Evolutionary conservation across 169 alveolate species (phyloP), one percentile per base, ranked within the genome.

Genomic region (Babesia ovis): DNA sequence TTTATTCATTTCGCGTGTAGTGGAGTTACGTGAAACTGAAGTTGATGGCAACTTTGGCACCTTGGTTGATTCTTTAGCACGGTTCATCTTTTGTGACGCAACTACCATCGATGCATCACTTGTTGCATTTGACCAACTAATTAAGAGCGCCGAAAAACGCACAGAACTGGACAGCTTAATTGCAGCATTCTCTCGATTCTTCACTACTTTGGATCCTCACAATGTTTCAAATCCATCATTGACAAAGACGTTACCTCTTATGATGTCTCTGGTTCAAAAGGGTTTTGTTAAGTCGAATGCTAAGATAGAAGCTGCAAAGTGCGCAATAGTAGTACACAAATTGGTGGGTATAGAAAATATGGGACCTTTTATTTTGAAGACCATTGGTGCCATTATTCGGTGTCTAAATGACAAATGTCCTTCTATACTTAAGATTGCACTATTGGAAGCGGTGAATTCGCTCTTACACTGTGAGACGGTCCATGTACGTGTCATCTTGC

Each of bases 301-400:
- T 2, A 69, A 69, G 80, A 23, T 46, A 20, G 80, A 69, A 22
- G 59, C 62, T 6, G 70, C 70, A 6, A 54, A 42, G 57, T 69
- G 71, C 31, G 51, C 54, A 32, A 27, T 35, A 9, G 48, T 31
- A 5, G 1, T 72, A n/a, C 56, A 45, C 67, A 20, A 61, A 35
- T 20, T 72, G 20, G 83, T 45, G 1, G 74, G 73, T 6, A 4
- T 12, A 4, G 75, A 72, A 11, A n/a, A 53, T 8, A 50, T 72
- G 72, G 83, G 83, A 18, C 83, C 83, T 1, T 72, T 60, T 32
- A 34, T 60, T 27, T 35, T 72, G 29, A 72, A 72, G 67, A 60
- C 68, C 29, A 53, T 72, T 27, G 83, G 83, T 39, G 64, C 83
- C 16, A 72, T 58, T 5, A 72, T 72, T 22, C 72, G 83, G 6